A percentile compares a stretch with the other conserved stretches of the same genome.
These are phyloP conservation scores for Monosporascus sp. DNA, from an alignment of 2,329 filamentous ascomycete genomes.

Conservation along the genomic window DNA sequence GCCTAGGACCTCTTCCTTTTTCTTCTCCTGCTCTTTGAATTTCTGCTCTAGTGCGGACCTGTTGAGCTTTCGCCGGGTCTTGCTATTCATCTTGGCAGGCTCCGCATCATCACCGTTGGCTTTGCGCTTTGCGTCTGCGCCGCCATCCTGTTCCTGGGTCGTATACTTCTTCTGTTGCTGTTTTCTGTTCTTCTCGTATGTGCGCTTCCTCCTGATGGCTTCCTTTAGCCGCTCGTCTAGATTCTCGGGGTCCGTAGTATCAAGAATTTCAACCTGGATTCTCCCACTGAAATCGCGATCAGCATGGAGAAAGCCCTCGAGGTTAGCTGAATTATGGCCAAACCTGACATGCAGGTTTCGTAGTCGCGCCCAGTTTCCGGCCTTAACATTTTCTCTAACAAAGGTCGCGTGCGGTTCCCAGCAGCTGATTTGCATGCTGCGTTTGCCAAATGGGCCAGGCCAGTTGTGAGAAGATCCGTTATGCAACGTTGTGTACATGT, in stretches of 20 bases:
- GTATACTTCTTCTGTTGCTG: conserved; percentile 16
- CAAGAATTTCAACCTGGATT: conserved; percentile 53
- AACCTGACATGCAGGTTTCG: conserved; percentile 68
- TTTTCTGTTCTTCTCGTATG: conserved; percentile 48
- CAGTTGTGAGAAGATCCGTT: conserved; percentile 41
- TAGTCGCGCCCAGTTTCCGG: conserved; percentile 60
- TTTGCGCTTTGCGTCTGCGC: conserved; percentile 15
- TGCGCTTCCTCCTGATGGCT: conserved; percentile 57
- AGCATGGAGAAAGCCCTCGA: conserved; percentile 69
- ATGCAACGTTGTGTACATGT: conserved; percentile 43
- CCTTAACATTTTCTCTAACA: conserved; percentile 49
- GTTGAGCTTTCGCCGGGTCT: conserved; percentile 20
- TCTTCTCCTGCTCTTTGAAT: conserved; percentile 22
- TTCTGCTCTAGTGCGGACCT: conserved; percentile 20
- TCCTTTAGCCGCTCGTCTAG: conserved; percentile 47
- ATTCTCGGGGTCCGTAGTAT: conserved; percentile 33
- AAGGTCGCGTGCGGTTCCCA: conserved; percentile 62
- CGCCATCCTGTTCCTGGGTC: conserved; percentile 5
- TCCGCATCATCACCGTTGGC: conserved; percentile 8
- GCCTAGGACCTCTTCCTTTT: conserved; percentile 20
- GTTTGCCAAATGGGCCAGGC: conserved; percentile 69
- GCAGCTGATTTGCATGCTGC: conserved; percentile 65
- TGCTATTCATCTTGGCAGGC: conserved; percentile 15
- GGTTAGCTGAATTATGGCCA: conserved; percentile 42
- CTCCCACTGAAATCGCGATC: conserved; percentile 45